These are phyloP conservation scores for Paramecium bursaria DNA, from an alignment of 73 alveolate species.

Conservation along the genomic window DNA sequence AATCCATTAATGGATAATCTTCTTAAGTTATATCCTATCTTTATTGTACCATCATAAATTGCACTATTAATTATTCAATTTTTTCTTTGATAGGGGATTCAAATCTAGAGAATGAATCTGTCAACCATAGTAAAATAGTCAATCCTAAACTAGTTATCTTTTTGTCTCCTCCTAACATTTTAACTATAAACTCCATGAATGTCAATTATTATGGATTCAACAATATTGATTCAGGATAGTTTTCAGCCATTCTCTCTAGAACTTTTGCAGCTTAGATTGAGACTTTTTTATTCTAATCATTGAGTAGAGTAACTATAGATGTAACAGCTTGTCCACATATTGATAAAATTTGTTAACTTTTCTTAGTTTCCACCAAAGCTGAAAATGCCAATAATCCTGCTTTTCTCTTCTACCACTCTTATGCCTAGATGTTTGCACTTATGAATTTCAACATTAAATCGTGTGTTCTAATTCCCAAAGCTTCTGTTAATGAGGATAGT, in stretches of 20 bases:
- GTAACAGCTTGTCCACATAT: conserved; percentile 12
- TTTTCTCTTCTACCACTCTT: conserved; percentile 55
- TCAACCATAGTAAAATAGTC: not conserved
- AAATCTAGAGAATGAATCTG: conserved; percentile 19
- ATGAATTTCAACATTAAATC: not conserved
- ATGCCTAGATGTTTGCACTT: not conserved
- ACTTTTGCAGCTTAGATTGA: conserved; percentile 29
- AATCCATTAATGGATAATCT: not conserved
- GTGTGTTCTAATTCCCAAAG: not conserved
- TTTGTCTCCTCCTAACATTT: conserved; percentile 13
- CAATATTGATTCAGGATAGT: conserved; percentile 24
- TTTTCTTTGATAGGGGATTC: not conserved
- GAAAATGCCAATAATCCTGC: conserved; percentile 52
- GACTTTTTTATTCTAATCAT: conserved; percentile 4
- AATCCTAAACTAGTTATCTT: conserved; percentile 5
- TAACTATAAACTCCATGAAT: not conserved
- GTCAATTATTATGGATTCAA: not conserved
- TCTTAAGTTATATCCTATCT: conserved; percentile 14
- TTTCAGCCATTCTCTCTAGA: conserved; percentile 28
- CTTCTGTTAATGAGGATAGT: conserved; percentile 44
- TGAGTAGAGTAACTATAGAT: not conserved
- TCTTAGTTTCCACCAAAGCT: conserved; percentile 45
- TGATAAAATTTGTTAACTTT: not conserved
- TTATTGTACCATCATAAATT: not conserved
- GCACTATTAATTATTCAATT: not conserved